Percentiles rank a stretch among this genome's conserved stretches.
Conservation (phyloP, 108 stramenopile species). For the Chaetoceros muelleri region DNA sequence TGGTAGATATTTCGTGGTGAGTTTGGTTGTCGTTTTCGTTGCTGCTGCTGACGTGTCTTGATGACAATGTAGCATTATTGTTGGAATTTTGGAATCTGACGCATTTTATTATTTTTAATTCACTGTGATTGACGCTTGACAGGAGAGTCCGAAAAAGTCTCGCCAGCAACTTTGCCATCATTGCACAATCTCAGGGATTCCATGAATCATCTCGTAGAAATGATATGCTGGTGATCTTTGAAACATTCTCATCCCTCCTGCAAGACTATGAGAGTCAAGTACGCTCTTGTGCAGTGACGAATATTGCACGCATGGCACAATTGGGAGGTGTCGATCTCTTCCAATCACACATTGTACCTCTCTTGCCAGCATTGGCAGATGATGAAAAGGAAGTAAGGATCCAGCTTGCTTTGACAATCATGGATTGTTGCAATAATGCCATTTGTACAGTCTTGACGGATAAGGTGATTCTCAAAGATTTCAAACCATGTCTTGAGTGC, state of each 20-base stretch:
- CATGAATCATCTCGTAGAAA: conserved; percentile 19
- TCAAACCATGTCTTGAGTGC: conserved; percentile 67
- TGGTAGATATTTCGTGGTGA: conserved; percentile 77
- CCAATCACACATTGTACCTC: conserved; percentile 46
- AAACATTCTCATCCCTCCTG: conserved; percentile 70
- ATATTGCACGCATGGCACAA: conserved; percentile 73
- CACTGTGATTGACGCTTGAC: conserved; percentile 1
- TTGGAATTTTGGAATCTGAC: too few relatives aligned
- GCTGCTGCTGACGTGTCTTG: too few relatives aligned
- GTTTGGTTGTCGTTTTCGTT: conserved; percentile 11
- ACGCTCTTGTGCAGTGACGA: conserved; percentile 82
- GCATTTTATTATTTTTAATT: conserved; percentile 2
- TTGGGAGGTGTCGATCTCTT: conserved; percentile 72
- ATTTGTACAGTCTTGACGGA: conserved; percentile 50
- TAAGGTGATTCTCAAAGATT: conserved; percentile 59
- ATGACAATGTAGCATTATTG: too few relatives aligned
- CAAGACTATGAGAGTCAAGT: conserved; percentile 91
- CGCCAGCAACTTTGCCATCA: conserved; percentile 67
- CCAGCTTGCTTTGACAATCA: conserved; percentile 50
- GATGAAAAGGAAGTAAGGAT: conserved; percentile 51
- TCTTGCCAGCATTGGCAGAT: conserved; percentile 52
- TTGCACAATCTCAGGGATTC: conserved; percentile 62
- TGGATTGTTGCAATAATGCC: conserved; percentile 70
- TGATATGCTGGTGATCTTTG: conserved; percentile 26
- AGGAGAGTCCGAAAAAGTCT: conserved; percentile 91